Evolutionary conservation across 2,329 filamentous ascomycete species (phyloP).

Genomic region (Aspergillus sp.): DNA sequence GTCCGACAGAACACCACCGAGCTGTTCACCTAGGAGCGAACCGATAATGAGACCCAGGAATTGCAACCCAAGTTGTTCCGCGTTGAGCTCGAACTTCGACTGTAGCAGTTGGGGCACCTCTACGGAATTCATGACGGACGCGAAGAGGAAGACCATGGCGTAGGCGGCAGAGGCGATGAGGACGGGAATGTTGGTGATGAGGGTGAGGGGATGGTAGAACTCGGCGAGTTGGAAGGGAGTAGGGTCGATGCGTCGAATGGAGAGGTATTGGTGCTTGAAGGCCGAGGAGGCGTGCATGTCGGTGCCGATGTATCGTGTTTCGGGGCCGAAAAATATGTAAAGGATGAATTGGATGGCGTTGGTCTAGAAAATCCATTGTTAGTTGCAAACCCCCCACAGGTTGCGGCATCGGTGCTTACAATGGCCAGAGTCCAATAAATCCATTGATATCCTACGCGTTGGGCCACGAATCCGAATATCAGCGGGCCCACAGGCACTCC

Average conservation of each 20-base stretch:
- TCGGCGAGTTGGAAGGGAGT: slow-evolving; percentile 50
- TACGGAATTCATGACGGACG: slow-evolving; percentile 56
- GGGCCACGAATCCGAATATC: slow-evolving; percentile 45
- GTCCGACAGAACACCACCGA: slow-evolving; percentile 58
- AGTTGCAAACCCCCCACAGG: background rate
- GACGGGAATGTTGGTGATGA: slow-evolving; percentile 51
- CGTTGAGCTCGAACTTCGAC: slow-evolving; percentile 57
- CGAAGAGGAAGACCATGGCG: slow-evolving; percentile 60
- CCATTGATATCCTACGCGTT: slow-evolving; percentile 57
- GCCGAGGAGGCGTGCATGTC: slow-evolving; percentile 18
- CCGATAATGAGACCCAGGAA: slow-evolving; percentile 61
- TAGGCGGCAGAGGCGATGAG: slow-evolving; percentile 56
- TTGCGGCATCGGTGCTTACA: slow-evolving; percentile 31
- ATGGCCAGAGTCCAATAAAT: slow-evolving; percentile 60
- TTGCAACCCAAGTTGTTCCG: slow-evolving; percentile 61
- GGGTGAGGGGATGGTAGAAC: slow-evolving; percentile 54
- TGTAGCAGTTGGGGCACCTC: slow-evolving; percentile 62
- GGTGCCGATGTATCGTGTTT: slow-evolving; percentile 53
- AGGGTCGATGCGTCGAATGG: slow-evolving; percentile 54
- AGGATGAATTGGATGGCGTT: slow-evolving; percentile 58
- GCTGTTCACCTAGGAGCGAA: slow-evolving; percentile 59
- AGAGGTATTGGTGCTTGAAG: slow-evolving; percentile 40
- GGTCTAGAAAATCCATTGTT: slow-evolving; percentile 38
- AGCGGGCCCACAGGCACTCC: slow-evolving; percentile 45
- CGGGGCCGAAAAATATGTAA: slow-evolving; percentile 57